Conservation (phyloP, 164 flowering plant genomes). For the Tetrastigma voinierianum region DNA sequence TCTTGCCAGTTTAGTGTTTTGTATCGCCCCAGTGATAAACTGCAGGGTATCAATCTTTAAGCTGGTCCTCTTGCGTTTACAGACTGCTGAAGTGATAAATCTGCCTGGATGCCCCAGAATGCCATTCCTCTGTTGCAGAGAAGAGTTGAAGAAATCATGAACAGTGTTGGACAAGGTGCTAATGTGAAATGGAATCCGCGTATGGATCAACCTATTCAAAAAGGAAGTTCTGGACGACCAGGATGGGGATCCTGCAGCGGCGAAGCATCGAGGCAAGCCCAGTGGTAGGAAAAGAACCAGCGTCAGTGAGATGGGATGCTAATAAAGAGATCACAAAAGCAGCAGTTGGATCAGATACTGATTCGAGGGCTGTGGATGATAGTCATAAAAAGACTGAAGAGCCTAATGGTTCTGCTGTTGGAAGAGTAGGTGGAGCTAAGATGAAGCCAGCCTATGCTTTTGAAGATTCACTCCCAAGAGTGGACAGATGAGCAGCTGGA, state of each 20-base stretch:
- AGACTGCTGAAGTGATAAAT: constrained; percentile 17
- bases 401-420: constrained; percentile 14
- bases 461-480: constrained; percentile 37
- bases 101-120: constrained; percentile 11
- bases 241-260: constrained; percentile 1
- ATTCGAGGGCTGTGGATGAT: neutral
- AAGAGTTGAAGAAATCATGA: constrained; percentile 23
- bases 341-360: constrained; percentile 1
- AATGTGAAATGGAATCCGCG: constrained; percentile 4
- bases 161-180: constrained; percentile 13
- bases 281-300: neutral
- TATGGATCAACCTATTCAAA: constrained; percentile 4
- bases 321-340: neutral
- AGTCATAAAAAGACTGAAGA: neutral
- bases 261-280: constrained; percentile 5
- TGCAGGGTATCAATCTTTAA: too few relatives aligned
- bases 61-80: neutral
- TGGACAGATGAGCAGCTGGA: constrained; percentile 85
- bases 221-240: neutral
- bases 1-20: neutral
- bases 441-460: constrained; percentile 19
- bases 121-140: constrained; percentile 1
- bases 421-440: constrained; percentile 9
- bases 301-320: constrained; percentile 1
- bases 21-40: neutral